phyloP scores from a whole-genome alignment of 768 basidiomycete genomes.

The Serendipita sp. region DNA sequence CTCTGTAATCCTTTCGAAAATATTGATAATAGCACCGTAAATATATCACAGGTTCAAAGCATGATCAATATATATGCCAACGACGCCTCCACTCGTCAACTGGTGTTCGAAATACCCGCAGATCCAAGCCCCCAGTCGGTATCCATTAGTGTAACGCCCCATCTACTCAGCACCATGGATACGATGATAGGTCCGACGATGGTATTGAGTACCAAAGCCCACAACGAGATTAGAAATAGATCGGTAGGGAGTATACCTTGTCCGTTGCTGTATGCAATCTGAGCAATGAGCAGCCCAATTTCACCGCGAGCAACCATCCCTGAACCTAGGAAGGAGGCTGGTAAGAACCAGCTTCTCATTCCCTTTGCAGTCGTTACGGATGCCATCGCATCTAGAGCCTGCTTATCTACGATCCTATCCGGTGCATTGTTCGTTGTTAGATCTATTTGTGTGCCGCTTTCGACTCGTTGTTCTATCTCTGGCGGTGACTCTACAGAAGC shows the following conservation, averaged over 20 bases:
- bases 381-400: too few species aligned
- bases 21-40: too few species aligned
- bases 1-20: too few species aligned
- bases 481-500: constrained; percentile 18
- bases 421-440: too few species aligned
- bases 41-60: too few species aligned
- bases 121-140: background rate
- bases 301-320: constrained; percentile 56
- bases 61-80: too few species aligned
- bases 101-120: too few species aligned
- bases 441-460: background rate
- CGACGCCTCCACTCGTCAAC: too few species aligned
- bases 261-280: background rate
- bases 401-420: too few species aligned
- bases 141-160: background rate
- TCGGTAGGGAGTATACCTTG: background rate
- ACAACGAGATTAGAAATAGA: background rate
- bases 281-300: constrained; percentile 42
- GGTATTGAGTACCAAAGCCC: background rate
- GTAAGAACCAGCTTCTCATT: constrained; percentile 12
- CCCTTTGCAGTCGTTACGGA: too few species aligned
- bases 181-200: background rate
- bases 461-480: constrained; percentile 7
- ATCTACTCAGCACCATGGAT: background rate
- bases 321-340: constrained; percentile 27